phyloP scores from a whole-genome alignment of 495 filamentous ascomycete species.

The Penicillium bovifimosum region DNA sequence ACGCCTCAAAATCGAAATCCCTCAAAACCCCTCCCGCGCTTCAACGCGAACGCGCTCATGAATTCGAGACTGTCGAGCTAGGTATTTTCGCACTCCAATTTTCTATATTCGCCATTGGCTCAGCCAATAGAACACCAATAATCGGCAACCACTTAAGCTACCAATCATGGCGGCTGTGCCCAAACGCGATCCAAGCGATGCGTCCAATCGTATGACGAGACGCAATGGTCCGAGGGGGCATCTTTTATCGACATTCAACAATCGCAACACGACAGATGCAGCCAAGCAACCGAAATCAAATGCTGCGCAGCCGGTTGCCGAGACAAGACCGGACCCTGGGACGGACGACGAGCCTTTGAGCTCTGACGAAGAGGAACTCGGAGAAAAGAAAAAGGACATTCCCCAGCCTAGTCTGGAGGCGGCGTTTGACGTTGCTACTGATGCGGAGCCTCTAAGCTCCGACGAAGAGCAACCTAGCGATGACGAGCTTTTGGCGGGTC shows the following conservation, averaged over 20 bases:
- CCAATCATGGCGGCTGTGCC: conserved; percentile 11
- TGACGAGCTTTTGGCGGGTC: not conserved
- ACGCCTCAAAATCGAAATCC: too few relatives aligned
- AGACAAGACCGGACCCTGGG: conserved; percentile 10
- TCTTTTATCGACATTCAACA: conserved; percentile 26
- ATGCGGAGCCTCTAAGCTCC: not conserved
- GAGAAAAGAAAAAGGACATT: not conserved
- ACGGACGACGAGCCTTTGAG: conserved; percentile 28
- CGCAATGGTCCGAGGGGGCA: not conserved
- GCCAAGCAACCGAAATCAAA: not conserved
- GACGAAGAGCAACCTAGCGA: conserved; percentile 1
- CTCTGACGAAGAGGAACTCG: conserved; percentile 9
- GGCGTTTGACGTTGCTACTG: not conserved
- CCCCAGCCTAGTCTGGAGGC: not conserved
- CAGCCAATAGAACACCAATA: not conserved
- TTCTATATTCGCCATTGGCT: not conserved
- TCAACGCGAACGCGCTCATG: conserved; percentile 1
- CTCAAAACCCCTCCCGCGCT: not conserved
- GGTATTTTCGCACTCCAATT: not conserved
- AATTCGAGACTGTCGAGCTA: not conserved
- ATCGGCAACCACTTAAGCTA: not conserved
- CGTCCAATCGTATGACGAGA: conserved; percentile 17
- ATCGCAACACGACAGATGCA: not conserved
- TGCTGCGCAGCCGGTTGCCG: not conserved
- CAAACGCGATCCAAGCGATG: conserved; percentile 23